Evolutionary conservation across 768 basidiomycete genomes (phyloP), one percentile per base, ranked within the genome.

Genomic region (Leccinum aurantiacum): DNA sequence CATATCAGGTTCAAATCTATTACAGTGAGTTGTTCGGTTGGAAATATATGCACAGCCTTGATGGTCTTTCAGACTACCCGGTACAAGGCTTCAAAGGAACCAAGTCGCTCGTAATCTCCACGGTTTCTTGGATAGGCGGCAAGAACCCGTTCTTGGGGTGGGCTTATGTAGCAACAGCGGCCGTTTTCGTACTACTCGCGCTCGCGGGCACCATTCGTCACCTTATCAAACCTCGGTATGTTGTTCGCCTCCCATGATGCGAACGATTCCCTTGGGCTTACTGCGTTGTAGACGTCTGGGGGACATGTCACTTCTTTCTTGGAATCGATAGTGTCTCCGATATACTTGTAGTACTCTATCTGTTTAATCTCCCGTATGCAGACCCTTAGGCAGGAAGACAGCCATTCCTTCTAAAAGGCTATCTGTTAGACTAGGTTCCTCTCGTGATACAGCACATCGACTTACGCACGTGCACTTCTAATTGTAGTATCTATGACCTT

Each of bases 131-230:
- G 95, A 93, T 97, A 71, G 97, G 97, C 11, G 97, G 97, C 44
- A 95, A 96, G 78, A 98, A 99, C 67, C 88, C 95, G 1, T 99
- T 99, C 87, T 81, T 99, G 19, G 97, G 97, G 8, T 98, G 95
- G 94, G 93, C 95, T 2, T 99, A 99, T 69, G 89, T 99, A 49
- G 95, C 89, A 15, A 85, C 94, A 1, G 87, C 95, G 2, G 84
- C 82, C 17, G 80, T 98, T 15, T 98, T 97, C 71, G 87, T 98
- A 17, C 79, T 92, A 13, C 84, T 99, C 46, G 95, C 93, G 25
- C 74, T 98, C 53, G 81, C 87, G 25, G 93, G 97, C 25, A 91
- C 94, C n/a, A 84, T 91, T 53, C 84, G 95, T 60, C 96, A 99
- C 77, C 77, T 97, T 59, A 83, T 98, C 76, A 94, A 89, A 71